Base-by-base conservation (phyloP, 495 filamentous ascomycete genomes). In the Aspergillus cavernicola region DNA sequence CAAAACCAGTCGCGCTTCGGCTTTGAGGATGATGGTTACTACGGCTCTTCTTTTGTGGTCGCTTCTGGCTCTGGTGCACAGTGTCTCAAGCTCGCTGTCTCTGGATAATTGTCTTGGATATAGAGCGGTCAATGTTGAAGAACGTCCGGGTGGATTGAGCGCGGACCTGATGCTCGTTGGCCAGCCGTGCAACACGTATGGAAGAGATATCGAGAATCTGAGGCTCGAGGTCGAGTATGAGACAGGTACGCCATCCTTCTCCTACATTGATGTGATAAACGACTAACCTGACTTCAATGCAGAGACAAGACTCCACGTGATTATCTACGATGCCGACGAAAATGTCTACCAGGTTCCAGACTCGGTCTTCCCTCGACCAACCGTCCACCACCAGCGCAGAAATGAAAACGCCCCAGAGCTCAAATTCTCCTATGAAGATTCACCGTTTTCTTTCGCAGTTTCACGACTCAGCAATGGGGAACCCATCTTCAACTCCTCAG, bases 331-430 rank as follows among this genome's bases (percentile, higher is more conserved):
- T 66, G 72, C 80, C 22, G 82, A 76, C 11, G 81, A 89, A 49
- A 72, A 80, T 40, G 75, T 88, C 18, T 95, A 92, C 60, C 87
- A 93, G 65, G 81, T 95, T 16, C 89, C 89, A 7, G 78, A 84
- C n/a, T 80, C 76, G 2, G 84, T 89, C 9, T 65, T 95, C n/a
- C 77, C 85, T 16, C 80, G 87, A 0, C 87, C 89, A 0, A 37
- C 51, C n/a, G 44, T 50, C 13, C 43, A 16, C 20, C 11, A 50
- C 3, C 49, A 53, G 29, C 46, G 49, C 36, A 50, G 62, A 13
- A 64, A 64, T 23, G 54, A 63, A 2, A 58, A 61, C 0, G 54
- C 63, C 5, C 71, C 92, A 24, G 46, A 50, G n/a, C 11, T 50
- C 22, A 71, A 81, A 48, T 92, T 93, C 60, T 70, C 80, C 57